Base-by-base conservation (phyloP, 495 filamentous ascomycete species). In the Penicillium silybi region DNA sequence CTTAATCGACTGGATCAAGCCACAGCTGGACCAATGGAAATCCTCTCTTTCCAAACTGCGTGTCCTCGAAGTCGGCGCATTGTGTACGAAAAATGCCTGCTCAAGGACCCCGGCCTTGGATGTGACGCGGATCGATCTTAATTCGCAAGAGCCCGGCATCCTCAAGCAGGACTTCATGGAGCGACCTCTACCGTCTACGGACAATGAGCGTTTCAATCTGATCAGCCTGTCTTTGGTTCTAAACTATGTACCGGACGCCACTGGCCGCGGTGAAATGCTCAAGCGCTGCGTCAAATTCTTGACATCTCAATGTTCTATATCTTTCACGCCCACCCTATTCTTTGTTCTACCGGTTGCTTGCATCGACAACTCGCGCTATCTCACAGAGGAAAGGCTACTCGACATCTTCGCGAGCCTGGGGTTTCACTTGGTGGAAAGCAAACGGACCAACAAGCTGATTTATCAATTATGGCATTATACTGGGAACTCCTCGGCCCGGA, bases 141-240 rank as follows among this genome's bases (percentile, higher is more conserved):
- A 92, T 69, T 90, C 90, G 44, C 90, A 92, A 56, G 83, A 84
- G 46, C 76, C 85, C 0, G 84, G 82, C 2, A 97, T 99, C 52
- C 58, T 81, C 52, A 78, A 90, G 63, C 91, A 97, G 63, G 89
- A 99, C 68, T 97, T 99, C 60, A 97, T 99, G 92, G 71, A 88
- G 62, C 76, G 89, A 29, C 88, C 91, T 6, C 68, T 93, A 16
- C 92, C 92, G 0, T 47, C 44, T 7, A 59, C 70, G 44, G 74
- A 80, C 26, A 66, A 72, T 0, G 85, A 92, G 39, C 71, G 70
- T 25, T 97, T 97, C 63, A 86, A 99, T 63, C 76, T 96, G 39
- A 85, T 99, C 61, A 93, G 88, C 54, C 79, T 99, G n/a, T 95
- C 89, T 1, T 74, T 99, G 44, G 95, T 99, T 8, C 77, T 99